phyloP scores from a whole-genome alignment of 768 basidiomycete species.

The Rhizopogon salebrosus region DNA sequence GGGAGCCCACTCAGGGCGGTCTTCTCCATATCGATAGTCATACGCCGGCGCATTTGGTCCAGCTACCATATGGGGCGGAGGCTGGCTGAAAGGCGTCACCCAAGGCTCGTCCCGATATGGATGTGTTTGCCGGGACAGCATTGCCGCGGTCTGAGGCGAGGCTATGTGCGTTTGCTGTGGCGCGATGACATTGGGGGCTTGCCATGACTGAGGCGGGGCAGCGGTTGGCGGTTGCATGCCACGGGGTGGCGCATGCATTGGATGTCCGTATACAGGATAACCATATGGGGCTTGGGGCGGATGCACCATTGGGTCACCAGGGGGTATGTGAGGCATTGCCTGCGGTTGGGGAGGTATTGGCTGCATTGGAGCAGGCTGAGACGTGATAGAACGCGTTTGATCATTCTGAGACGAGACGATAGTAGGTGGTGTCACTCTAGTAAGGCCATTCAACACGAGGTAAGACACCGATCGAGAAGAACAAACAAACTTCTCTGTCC shows the following conservation, averaged over 20 bases:
- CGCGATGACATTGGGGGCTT: conserved; percentile 52
- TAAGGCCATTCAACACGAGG: conserved; percentile 1
- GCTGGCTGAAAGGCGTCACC: conserved; percentile 50
- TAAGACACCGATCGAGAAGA: neutral
- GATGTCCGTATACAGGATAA: conserved; percentile 36
- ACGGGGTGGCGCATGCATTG: conserved; percentile 32
- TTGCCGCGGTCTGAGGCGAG: conserved; percentile 39
- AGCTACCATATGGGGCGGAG: conserved; percentile 43
- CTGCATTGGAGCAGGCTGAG: conserved; percentile 21
- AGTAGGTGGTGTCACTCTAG: conserved; percentile 21
- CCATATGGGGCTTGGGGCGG: conserved; percentile 23
- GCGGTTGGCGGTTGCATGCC: conserved; percentile 42
- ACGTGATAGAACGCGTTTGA: conserved; percentile 10
- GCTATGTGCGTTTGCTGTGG: conserved; percentile 63
- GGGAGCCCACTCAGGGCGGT: conserved; percentile 43
- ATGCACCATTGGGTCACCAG: conserved; percentile 23
- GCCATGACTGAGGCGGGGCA: conserved; percentile 61
- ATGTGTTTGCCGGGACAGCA: conserved; percentile 40
- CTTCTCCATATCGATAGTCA: conserved; percentile 61
- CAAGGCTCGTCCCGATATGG: conserved; percentile 50
- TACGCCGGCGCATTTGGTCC: conserved; percentile 41
- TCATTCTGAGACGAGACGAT: conserved; percentile 17
- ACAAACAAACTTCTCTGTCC: conserved; percentile 58
- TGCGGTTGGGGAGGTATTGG: conserved; percentile 24
- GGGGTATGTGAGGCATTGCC: conserved; percentile 22